Evolutionary conservation across 2,329 filamentous ascomycete species (phyloP).

Genomic region (Neonectria neomacrospora): DNA sequence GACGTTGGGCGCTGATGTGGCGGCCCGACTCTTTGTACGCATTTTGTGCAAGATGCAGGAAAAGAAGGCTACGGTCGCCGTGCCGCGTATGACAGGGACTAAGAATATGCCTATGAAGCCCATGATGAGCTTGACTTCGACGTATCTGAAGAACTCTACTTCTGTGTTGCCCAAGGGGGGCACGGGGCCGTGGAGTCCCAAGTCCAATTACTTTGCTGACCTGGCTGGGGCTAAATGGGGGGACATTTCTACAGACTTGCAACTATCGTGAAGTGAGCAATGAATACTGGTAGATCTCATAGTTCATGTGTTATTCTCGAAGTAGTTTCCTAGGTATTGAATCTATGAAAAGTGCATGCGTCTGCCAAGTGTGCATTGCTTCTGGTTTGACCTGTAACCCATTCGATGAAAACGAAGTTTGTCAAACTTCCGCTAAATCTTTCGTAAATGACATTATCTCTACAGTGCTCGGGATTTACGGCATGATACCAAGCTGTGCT

Average conservation of each 20-base stretch:
- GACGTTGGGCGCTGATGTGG: conserved; percentile 70
- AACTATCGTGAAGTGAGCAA: conserved; percentile 21
- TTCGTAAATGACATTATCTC: too few relatives aligned
- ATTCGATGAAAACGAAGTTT: too few relatives aligned
- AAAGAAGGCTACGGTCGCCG: conserved; percentile 54
- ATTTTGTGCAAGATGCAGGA: conserved; percentile 62
- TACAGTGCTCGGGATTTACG: too few relatives aligned
- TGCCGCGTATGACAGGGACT: conserved; percentile 53
- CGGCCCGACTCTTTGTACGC: conserved; percentile 59
- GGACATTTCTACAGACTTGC: conserved; percentile 41
- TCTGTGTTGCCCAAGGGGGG: conserved; percentile 60
- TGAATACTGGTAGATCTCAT: neutral
- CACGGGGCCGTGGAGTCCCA: conserved; percentile 47
- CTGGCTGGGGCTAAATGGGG: conserved; percentile 47
- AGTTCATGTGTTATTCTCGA: too few relatives aligned
- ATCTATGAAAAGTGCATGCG: too few relatives aligned
- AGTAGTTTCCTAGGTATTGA: too few relatives aligned
- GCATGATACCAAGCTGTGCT: too few relatives aligned
- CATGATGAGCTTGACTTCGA: conserved; percentile 59
- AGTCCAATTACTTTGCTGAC: conserved; percentile 46
- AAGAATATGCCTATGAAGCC: conserved; percentile 52
- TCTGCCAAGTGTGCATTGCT: too few relatives aligned
- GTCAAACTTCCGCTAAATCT: too few relatives aligned
- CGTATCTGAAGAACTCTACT: conserved; percentile 59
- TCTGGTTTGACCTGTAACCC: too few relatives aligned